Base-by-base conservation (phyloP, 257 asterid species). In the Voacanga thouarsii region DNA sequence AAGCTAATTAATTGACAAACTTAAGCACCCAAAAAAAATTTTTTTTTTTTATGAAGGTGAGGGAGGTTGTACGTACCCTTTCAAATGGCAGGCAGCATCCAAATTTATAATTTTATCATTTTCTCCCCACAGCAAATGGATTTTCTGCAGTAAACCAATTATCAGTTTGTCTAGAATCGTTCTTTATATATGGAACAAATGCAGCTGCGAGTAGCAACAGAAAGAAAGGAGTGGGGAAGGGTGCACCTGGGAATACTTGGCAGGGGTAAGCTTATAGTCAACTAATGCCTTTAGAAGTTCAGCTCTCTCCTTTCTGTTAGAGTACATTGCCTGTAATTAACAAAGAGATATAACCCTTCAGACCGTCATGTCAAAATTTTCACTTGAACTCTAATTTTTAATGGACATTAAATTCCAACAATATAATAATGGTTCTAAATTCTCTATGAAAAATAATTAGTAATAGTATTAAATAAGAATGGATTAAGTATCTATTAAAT, bases 211-310 rank as follows among this genome's bases (percentile, higher is more conserved):
- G 3, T 7, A 11, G 11, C 3, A 6, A 6, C 1, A 45, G 14
- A 64, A 6, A 9, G 30, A 24, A 33, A 12, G 3, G 45, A n/a
- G n/a, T n/a, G n/a, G n/a, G n/a, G n/a, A n/a, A n/a, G 15, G 21
- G 47, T n/a, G 33, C 45, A 84, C 85, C 83, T 78, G 84, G 33
- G 74, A 11, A 51, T 56, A 76, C 15, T 75, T 53, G 23, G 78
- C 45, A 6, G 10, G 69, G 10, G 43, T 68, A 3, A 65, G 50
- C 1, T 81, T 84, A 49, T 72, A 44, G 21, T 84, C 82, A 41
- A 61, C 70, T 3, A 84, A 49, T n/a, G 78, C 81, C 37, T 84
- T 75, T 2, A 84, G 77, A 50, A 84, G 85, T 60, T 79, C 80
- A 49, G 45, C 37, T 70, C 71, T 77, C 39, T 84, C 88, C 71